Base-by-base conservation (phyloP, 768 basidiomycete genomes). In the Calocybe cyanea region DNA sequence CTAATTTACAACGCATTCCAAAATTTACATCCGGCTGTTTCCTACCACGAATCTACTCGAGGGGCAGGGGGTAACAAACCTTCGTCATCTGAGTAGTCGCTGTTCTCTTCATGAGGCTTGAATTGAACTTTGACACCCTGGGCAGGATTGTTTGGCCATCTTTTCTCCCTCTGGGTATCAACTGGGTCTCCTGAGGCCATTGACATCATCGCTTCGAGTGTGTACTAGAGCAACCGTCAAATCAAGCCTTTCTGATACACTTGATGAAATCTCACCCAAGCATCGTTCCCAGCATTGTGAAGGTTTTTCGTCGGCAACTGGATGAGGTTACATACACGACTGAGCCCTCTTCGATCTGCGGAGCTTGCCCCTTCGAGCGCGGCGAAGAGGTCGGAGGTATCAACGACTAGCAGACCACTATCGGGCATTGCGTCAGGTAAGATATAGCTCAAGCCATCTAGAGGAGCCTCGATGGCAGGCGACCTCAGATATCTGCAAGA, bases 201-300 rank as follows among this genome's bases (percentile, higher is more conserved):
- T 21, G 71, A 63, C 44, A 75, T 75, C 59, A 87, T 59, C 10
- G 80, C 78, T 36, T 77, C 62, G 46, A 92, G 67, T 1, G 87
- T 90, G 54, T 80, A 87, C 90, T 92, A 38, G 20, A 42, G n/a
- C 42, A 41, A 28, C 11, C 11, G 25, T 28, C 25, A 28, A n/a
- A 28, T 28, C 25, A 28, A 28, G 25, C 25, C n/a, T 28, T 28
- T 5, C 25, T 28, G 11, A 11, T 11, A 5, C 11, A 11, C 11
- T 28, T 11, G 25, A 5, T 28, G 34, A 30, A 31, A 38, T 66
- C 81, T 33, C 54, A 91, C 90, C 60, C 85, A 75, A 1, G 90
- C 89, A 60, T 92, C 88, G 57, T 92, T 92, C 0, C 89, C 90
- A 1, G 87, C 89, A 57, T 93, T 94, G 70, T 92, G 92, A 46